phyloP scores from a whole-genome alignment of 495 filamentous ascomycete genomes.

The Arthonia radiata region DNA sequence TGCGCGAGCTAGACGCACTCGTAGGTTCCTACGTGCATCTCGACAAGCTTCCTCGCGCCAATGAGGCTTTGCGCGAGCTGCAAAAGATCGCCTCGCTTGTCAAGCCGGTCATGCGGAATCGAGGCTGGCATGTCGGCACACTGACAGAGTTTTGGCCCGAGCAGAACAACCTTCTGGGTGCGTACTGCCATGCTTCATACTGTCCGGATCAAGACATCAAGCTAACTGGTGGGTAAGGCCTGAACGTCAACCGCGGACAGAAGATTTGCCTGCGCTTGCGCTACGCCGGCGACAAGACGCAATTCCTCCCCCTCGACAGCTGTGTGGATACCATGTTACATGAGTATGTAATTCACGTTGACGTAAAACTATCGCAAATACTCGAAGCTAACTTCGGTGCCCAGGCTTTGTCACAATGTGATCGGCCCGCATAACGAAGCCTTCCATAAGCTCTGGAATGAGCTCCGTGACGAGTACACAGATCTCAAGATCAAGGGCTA shows the following conservation, averaged over 20 bases:
- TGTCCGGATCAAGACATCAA: not conserved
- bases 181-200: constrained; percentile 3
- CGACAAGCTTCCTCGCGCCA: constrained; percentile 38
- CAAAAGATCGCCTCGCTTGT: constrained; percentile 71
- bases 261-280: constrained; percentile 69
- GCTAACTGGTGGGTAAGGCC: constrained; percentile 17
- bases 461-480: constrained; percentile 66
- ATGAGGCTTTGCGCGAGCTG: constrained; percentile 60
- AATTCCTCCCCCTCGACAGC: constrained; percentile 60
- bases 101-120: constrained; percentile 83
- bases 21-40: constrained; percentile 63
- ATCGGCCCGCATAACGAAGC: constrained; percentile 59
- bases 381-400: constrained; percentile 1
- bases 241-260: constrained; percentile 54
- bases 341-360: constrained; percentile 23
- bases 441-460: constrained; percentile 70
- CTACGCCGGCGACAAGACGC: constrained; percentile 43
- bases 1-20: constrained; percentile 30
- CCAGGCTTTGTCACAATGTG: constrained; percentile 55
- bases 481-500: constrained; percentile 56
- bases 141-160: constrained; percentile 70
- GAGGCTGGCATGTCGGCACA: constrained; percentile 54
- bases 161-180: constrained; percentile 49
- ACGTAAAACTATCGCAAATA: not conserved
- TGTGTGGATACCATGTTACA: constrained; percentile 86